Evolutionary conservation across 1,284 basidiomycete species (phyloP).

Genomic region (Sporisorium exsertum): DNA sequence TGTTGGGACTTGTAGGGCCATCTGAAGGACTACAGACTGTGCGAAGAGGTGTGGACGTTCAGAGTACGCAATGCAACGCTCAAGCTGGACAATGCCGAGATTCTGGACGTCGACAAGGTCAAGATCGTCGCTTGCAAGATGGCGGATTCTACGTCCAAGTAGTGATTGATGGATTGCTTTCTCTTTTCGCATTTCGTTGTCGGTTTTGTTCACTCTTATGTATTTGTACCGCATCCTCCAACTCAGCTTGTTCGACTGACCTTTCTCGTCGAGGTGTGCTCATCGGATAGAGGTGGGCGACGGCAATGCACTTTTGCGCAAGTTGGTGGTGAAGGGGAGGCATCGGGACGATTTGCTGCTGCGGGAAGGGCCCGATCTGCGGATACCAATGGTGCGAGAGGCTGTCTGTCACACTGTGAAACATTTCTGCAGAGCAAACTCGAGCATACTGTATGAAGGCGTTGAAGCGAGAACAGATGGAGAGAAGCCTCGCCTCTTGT

Average conservation of each 20-base stretch:
- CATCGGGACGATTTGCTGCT: background rate
- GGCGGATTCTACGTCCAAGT: slow-evolving; percentile 48
- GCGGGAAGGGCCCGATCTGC: too few relatives aligned
- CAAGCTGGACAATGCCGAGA: slow-evolving; percentile 67
- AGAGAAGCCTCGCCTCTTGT: too few relatives aligned
- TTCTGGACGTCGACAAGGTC: slow-evolving; percentile 61
- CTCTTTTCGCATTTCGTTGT: background rate
- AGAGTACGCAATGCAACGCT: slow-evolving; percentile 64
- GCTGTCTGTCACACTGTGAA: too few relatives aligned
- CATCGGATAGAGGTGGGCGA: background rate
- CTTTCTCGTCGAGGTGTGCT: background rate
- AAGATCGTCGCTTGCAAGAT: slow-evolving; percentile 69
- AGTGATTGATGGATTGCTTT: background rate
- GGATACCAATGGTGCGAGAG: too few relatives aligned
- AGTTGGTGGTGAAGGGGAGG: background rate
- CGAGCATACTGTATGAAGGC: too few relatives aligned
- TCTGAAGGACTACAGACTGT: slow-evolving; percentile 64
- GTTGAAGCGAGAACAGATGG: too few relatives aligned
- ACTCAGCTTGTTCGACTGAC: background rate
- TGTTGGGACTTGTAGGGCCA: slow-evolving; percentile 53
- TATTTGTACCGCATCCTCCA: background rate
- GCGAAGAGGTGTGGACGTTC: slow-evolving; percentile 69
- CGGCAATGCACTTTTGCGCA: background rate
- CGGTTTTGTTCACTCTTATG: background rate
- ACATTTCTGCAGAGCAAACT: too few relatives aligned